Evolutionary conservation across 768 basidiomycete genomes (phyloP).

Genomic region (Mycena chlorophos): DNA sequence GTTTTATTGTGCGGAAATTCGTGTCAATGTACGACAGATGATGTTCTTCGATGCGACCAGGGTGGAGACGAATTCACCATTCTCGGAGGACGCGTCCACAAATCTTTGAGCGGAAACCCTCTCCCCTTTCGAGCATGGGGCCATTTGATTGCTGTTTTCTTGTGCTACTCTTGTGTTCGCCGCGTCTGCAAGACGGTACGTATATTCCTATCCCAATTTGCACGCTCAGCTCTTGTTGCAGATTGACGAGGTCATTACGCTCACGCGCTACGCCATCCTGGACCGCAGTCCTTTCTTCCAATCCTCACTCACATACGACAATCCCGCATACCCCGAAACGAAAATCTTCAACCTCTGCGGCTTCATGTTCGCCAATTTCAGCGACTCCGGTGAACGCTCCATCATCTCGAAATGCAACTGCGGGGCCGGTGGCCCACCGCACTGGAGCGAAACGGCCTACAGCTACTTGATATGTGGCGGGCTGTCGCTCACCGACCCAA

Average conservation of each 20-base stretch:
- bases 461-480: conserved; percentile 29
- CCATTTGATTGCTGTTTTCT: conserved; percentile 31
- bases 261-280: conserved; percentile 31
- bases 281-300: conserved; percentile 21
- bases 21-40: conserved; percentile 22
- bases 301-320: conserved; percentile 24
- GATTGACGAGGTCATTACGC: conserved; percentile 32
- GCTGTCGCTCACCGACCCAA: conserved; percentile 32
- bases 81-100: no score
- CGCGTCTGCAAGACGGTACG: conserved; percentile 31
- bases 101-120: conserved; percentile 25
- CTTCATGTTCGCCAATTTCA: conserved; percentile 30
- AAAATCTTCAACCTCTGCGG: conserved; percentile 32
- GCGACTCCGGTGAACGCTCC: conserved; percentile 25
- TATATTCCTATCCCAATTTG: not conserved
- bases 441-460: conserved; percentile 32
- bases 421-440: conserved; percentile 18
- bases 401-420: conserved; percentile 24
- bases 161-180: conserved; percentile 36
- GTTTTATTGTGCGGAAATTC: not conserved
- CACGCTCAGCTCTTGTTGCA: not conserved
- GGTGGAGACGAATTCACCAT: conserved; percentile 36
- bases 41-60: conserved; percentile 31
- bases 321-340: conserved; percentile 22
- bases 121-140: conserved; percentile 40